These are phyloP conservation scores for Vicia faba DNA, from an alignment of 306 rosid species.

Conservation along the genomic window DNA sequence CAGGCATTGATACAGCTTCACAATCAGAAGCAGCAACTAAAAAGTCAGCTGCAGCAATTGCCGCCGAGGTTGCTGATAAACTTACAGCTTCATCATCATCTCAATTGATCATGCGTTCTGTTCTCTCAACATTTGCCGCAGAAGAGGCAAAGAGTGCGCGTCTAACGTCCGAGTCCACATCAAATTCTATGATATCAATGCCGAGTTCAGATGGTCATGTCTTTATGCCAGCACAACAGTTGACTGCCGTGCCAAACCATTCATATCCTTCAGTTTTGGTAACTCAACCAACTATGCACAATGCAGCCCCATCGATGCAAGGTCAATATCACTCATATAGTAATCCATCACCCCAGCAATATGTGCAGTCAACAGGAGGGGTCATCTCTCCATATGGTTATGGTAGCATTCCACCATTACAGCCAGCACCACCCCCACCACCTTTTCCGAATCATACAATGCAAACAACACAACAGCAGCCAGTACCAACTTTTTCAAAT, in stretches of 20 bases:
- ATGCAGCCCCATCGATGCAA: conserved; percentile 60
- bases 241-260: conserved; percentile 54
- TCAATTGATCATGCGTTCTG: conserved; percentile 86
- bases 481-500: conserved; percentile 46
- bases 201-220: conserved; percentile 57
- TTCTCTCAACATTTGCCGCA: conserved; percentile 85
- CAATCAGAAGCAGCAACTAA: conserved; percentile 49
- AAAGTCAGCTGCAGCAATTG: conserved; percentile 88
- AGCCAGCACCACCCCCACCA: conserved; percentile 36
- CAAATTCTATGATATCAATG: conserved; percentile 51
- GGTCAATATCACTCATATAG: conserved; percentile 66
- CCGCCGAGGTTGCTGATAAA: conserved; percentile 94
- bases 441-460: conserved; percentile 57
- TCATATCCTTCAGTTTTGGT: conserved; percentile 68
- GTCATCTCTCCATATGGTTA: conserved; percentile 64
- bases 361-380: conserved; percentile 65
- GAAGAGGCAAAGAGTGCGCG: conserved; percentile 83
- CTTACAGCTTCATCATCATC: conserved; percentile 92
- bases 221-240: conserved; percentile 61
- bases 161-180: conserved; percentile 48
- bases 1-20: conserved; percentile 46
- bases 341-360: conserved; percentile 69
- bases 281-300: conserved; percentile 54
- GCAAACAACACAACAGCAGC: conserved; percentile 58
- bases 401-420: conserved; percentile 59